Conservation (phyloP, 805 yeast species). For the Yamadazyma philogaea region DNA sequence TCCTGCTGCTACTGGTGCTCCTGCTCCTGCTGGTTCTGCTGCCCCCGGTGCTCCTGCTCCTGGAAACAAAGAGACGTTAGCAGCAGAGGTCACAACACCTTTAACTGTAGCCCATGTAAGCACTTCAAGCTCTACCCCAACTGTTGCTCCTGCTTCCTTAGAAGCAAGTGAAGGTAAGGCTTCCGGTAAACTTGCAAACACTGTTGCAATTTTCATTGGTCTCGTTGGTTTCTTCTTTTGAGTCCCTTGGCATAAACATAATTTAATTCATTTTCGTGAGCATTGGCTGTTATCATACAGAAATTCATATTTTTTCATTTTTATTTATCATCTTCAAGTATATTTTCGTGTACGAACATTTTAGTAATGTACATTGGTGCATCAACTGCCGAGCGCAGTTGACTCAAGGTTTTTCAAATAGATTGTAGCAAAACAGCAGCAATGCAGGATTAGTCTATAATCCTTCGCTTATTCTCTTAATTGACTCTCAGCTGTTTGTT, state of each 20-base stretch:
- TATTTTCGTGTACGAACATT: too few species aligned
- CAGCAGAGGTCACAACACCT: slow-evolving; percentile 18
- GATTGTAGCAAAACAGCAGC: too few species aligned
- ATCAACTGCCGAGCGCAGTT: too few species aligned
- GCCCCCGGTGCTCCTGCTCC: background rate
- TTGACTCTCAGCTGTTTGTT: background rate
- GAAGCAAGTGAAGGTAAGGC: slow-evolving; percentile 1
- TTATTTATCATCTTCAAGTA: too few species aligned
- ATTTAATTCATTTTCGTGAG: background rate
- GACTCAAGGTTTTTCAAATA: too few species aligned
- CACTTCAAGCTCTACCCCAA: slow-evolving; percentile 18
- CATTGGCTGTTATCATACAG: background rate
- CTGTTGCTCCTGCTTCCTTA: slow-evolving; percentile 8
- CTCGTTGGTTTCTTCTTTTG: background rate
- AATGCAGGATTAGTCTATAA: too few species aligned
- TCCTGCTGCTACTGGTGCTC: background rate
- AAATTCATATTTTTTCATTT: too few species aligned
- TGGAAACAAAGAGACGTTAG: too few species aligned
- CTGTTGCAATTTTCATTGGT: slow-evolving; percentile 1
- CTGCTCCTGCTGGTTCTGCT: background rate
- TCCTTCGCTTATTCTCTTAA: background rate
- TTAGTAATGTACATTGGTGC: too few species aligned
- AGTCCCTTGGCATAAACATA: background rate
- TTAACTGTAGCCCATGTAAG: slow-evolving; percentile 14
- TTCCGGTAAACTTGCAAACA: slow-evolving; percentile 10